phyloP scores from a whole-genome alignment of 352 stramenopile genomes.

The Phytophthora syringae region DNA sequence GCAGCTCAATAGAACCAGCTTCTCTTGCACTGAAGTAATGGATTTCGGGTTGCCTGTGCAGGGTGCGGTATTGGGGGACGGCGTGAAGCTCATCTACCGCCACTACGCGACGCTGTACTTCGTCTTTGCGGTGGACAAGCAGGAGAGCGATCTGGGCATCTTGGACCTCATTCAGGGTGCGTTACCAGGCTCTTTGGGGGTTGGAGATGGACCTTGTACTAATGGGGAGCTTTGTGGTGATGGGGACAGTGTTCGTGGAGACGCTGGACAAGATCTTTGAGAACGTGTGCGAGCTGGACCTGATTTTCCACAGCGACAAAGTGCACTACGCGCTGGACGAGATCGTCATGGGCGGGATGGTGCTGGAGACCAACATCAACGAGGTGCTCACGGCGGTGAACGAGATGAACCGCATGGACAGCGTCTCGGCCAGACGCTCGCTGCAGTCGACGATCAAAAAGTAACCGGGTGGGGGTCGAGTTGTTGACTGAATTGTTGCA shows the following conservation, averaged over 20 bases:
- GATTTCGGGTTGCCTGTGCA: constrained; percentile 28
- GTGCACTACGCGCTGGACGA: constrained; percentile 98
- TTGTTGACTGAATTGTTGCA: neutral
- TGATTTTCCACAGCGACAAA: constrained; percentile 99
- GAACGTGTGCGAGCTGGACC: constrained; percentile 99
- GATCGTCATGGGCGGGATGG: constrained; percentile 99
- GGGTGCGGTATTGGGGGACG: constrained; percentile 94
- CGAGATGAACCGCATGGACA: constrained; percentile 96
- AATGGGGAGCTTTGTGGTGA: too few relatives aligned
- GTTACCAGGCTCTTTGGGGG: neutral
- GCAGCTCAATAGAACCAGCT: neutral
- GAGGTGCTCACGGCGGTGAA: constrained; percentile 97
- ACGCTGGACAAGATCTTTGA: constrained; percentile 99
- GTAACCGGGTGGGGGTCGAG: constrained; percentile 16
- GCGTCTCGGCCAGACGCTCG: constrained; percentile 77
- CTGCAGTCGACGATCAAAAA: constrained; percentile 80
- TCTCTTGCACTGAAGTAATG: constrained; percentile 9
- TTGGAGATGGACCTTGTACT: too few relatives aligned
- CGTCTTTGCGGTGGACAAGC: constrained; percentile 98
- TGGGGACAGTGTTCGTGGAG: constrained; percentile 91
- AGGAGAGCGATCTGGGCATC: constrained; percentile 99
- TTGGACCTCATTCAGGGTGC: constrained; percentile 98
- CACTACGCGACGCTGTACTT: constrained; percentile 99
- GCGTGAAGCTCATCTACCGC: constrained; percentile 99
- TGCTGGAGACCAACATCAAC: constrained; percentile 99